Evolutionary conservation across 768 basidiomycete genomes (phyloP).

Genomic region (Hericium alpestre): DNA sequence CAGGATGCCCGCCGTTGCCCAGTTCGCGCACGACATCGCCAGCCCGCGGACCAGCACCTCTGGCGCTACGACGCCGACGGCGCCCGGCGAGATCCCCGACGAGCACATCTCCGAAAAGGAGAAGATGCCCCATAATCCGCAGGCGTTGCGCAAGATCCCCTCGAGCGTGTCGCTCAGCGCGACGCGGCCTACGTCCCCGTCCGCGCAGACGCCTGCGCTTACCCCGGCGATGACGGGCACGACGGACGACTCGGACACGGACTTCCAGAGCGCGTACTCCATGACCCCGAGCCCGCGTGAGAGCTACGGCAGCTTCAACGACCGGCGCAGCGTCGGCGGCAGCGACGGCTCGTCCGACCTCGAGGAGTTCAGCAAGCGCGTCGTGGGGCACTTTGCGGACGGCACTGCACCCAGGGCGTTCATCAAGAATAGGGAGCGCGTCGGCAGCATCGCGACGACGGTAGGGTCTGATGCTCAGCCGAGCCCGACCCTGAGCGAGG

Average conservation of each 20-base stretch:
- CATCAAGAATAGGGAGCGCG: constrained; percentile 39
- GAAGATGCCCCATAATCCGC: constrained; percentile 13
- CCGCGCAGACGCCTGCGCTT: constrained; percentile 9
- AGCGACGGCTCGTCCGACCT: constrained; percentile 13
- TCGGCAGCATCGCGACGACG: constrained; percentile 44
- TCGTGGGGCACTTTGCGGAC: constrained; percentile 16
- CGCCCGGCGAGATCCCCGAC: constrained; percentile 1
- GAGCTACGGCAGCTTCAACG: constrained; percentile 45
- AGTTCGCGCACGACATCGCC: neutral
- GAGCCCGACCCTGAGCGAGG: constrained; percentile 30
- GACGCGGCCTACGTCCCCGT: constrained; percentile 16
- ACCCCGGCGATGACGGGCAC: constrained; percentile 14
- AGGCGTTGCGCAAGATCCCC: constrained; percentile 23
- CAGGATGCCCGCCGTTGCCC: neutral
- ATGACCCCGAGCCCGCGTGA: constrained; percentile 35
- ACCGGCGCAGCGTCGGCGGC: constrained; percentile 13
- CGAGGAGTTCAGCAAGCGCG: neutral
- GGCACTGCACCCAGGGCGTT: constrained; percentile 14
- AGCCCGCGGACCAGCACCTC: neutral
- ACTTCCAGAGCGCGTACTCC: constrained; percentile 83
- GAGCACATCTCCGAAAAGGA: neutral
- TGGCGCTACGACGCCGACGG: constrained; percentile 7
- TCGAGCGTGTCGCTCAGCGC: constrained; percentile 24
- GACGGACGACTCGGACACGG: constrained; percentile 24
- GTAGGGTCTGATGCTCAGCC: constrained; percentile 28